These are phyloP conservation scores for Neurospora sp. DNA, from an alignment of 495 filamentous ascomycete species.

Conservation along the genomic window DNA sequence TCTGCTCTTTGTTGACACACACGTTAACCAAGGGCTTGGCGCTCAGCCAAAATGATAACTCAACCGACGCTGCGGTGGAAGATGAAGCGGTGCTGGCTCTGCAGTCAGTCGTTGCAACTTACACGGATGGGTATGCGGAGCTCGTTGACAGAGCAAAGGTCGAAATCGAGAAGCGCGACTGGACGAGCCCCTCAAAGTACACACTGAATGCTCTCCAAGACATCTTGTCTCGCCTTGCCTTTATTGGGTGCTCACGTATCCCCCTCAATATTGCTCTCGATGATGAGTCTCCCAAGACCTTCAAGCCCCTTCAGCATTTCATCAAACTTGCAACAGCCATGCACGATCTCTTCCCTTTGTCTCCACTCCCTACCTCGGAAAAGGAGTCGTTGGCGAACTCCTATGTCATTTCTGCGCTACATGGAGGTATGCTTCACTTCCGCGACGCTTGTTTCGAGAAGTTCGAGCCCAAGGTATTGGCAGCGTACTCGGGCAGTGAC, in stretches of 20 bases:
- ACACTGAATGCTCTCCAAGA: conserved; percentile 15
- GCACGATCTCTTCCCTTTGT: conserved; percentile 19
- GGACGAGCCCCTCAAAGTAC: conserved; percentile 18
- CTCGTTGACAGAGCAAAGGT: conserved; percentile 9
- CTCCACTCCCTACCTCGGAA: not conserved
- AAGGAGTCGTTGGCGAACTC: conserved; percentile 9
- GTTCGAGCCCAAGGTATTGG: conserved; percentile 4
- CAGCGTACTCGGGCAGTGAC: conserved; percentile 2
- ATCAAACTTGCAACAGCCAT: conserved; percentile 10
- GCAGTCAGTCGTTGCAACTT: conserved; percentile 25
- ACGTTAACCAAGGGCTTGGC: conserved; percentile 13
- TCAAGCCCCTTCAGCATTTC: conserved; percentile 19
- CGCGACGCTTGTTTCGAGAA: conserved; percentile 17
- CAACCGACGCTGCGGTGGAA: conserved; percentile 18
- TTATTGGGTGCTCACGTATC: conserved; percentile 25
- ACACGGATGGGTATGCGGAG: conserved; percentile 24
- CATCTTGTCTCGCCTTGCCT: conserved; percentile 20
- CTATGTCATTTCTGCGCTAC: conserved; percentile 18
- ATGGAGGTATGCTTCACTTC: conserved; percentile 21
- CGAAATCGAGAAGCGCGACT: conserved; percentile 21
- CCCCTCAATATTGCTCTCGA: conserved; percentile 9
- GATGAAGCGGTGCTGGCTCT: conserved; percentile 30
- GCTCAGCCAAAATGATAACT: conserved; percentile 23
- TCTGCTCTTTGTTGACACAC: conserved; percentile 20
- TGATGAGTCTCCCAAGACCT: not conserved